A percentile compares a stretch with the other conserved stretches of the same genome.
Evolutionary conservation across 768 basidiomycete genomes (phyloP).

Genomic region (Mycena pura): DNA sequence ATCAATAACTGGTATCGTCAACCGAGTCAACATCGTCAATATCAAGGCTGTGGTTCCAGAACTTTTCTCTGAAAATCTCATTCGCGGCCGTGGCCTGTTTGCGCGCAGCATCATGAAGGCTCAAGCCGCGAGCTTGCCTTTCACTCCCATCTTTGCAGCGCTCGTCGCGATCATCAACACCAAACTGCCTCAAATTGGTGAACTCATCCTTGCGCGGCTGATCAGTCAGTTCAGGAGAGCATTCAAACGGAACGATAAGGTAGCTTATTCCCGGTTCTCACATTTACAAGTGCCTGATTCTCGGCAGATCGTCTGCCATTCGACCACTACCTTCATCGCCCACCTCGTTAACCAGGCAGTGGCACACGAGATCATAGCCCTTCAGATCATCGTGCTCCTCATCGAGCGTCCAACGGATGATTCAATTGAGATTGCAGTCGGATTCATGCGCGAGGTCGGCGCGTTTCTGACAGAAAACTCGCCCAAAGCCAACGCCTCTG

Average conservation of each 20-base stretch:
- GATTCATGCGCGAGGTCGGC: constrained; percentile 97
- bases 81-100: constrained; percentile 92
- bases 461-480: constrained; percentile 93
- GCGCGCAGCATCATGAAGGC: constrained; percentile 97
- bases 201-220: constrained; percentile 85
- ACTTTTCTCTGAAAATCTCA: constrained; percentile 91
- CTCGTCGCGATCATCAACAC: constrained; percentile 96
- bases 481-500: constrained; percentile 92
- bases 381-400: constrained; percentile 94
- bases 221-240: constrained; percentile 94
- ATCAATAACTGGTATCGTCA: constrained; percentile 98
- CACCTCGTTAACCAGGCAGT: constrained; percentile 95
- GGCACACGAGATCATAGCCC: constrained; percentile 91
- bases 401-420: constrained; percentile 97
- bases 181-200: constrained; percentile 95
- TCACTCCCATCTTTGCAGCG: constrained; percentile 96
- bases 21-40: constrained; percentile 96
- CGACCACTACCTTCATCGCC: constrained; percentile 88
- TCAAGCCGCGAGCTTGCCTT: constrained; percentile 95
- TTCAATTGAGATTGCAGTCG: constrained; percentile 97
- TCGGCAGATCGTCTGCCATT: constrained; percentile 85
- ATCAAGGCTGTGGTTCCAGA: constrained; percentile 95
- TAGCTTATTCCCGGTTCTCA: constrained; percentile 40
- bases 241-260: constrained; percentile 98
- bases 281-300: neutral